Conservation (phyloP, 108 stramenopile species). For the Nitzschia sp. region DNA sequence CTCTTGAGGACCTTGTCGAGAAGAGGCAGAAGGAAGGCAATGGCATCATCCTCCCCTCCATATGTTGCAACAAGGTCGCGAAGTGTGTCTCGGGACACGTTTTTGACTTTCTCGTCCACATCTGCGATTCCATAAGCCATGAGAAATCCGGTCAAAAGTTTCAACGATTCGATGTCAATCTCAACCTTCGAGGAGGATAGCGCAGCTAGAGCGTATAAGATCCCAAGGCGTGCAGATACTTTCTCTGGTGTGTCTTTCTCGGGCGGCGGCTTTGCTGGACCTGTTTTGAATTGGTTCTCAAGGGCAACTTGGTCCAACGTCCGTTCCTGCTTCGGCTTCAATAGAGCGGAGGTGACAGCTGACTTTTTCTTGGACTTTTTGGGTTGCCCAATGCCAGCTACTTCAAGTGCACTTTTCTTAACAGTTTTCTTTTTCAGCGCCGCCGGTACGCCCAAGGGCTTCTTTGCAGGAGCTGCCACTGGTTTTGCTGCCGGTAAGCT, state of each 20-base stretch:
- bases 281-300: slow-evolving; percentile 66
- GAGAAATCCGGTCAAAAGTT: slow-evolving; percentile 73
- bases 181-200: slow-evolving; percentile 60
- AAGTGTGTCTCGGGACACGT: slow-evolving; percentile 63
- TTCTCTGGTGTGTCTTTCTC: slow-evolving; percentile 78
- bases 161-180: slow-evolving; percentile 58
- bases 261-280: slow-evolving; percentile 34
- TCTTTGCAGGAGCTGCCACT: slow-evolving; percentile 23
- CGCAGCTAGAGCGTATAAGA: slow-evolving; percentile 67
- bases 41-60: slow-evolving; percentile 74
- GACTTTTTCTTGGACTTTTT: slow-evolving; percentile 52
- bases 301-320: slow-evolving; percentile 62
- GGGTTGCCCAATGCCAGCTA: slow-evolving; percentile 68
- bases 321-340: slow-evolving; percentile 76
- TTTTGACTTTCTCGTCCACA: slow-evolving; percentile 65
- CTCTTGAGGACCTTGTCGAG: slow-evolving; percentile 76
- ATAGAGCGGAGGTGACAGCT: slow-evolving; percentile 53
- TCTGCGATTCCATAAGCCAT: slow-evolving; percentile 86
- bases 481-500: background rate
- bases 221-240: slow-evolving; percentile 62
- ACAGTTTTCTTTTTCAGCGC: slow-evolving; percentile 58
- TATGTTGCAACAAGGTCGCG: slow-evolving; percentile 72
- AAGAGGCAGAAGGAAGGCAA: slow-evolving; percentile 76
- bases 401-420: slow-evolving; percentile 39
- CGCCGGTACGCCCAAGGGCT: slow-evolving; percentile 24